Conservation (phyloP, 345 rosid species). For the Theobroma cacao region DNA sequence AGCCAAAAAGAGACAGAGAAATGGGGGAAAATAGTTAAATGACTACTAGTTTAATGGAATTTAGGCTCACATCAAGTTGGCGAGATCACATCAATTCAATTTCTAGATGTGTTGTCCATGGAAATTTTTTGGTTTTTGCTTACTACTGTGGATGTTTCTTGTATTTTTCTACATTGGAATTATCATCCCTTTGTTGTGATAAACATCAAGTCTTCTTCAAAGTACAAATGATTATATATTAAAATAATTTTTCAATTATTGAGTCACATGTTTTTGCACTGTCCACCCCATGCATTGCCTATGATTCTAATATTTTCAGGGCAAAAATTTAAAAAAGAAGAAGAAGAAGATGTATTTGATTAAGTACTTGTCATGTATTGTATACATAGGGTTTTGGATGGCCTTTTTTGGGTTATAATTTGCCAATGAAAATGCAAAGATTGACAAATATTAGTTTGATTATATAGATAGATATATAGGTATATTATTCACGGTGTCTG, state of each 20-base stretch:
- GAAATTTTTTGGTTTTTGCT: background rate
- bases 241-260: constrained; percentile 9
- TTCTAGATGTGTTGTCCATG: background rate
- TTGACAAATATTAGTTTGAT: no score
- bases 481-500: no score
- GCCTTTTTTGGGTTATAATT: no score
- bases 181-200: background rate
- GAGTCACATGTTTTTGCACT: constrained; percentile 14
- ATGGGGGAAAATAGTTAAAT: background rate
- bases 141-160: background rate
- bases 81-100: background rate
- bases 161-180: constrained; percentile 10
- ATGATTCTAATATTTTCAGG: no score
- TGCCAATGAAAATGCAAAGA: no score
- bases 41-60: background rate
- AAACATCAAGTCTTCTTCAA: constrained; percentile 17
- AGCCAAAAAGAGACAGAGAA: background rate
- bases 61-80: background rate
- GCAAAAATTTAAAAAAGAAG: no score
- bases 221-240: background rate
- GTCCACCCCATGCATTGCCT: background rate
- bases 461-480: no score
- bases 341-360: no score
- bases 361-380: no score
- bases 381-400: no score